phyloP scores from a whole-genome alignment of 1,139 yeast species.

The Arxiozyma bovina region DNA sequence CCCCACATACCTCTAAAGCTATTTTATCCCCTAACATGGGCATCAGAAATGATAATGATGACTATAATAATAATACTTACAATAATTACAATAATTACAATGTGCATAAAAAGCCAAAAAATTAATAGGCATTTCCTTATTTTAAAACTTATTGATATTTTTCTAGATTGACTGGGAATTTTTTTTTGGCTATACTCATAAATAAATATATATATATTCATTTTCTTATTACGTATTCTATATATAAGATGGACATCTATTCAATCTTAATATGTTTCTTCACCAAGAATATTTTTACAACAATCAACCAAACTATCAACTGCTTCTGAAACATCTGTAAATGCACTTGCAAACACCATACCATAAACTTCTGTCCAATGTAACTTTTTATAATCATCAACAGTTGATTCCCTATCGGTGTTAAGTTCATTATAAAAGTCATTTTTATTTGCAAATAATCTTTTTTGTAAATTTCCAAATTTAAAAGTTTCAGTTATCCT shows the following conservation, averaged over 20 bases:
- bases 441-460: constrained; percentile 2
- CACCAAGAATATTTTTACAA: constrained; percentile 39
- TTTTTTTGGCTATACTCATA: background rate
- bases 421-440: background rate
- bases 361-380: constrained; percentile 44
- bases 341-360: constrained; percentile 41
- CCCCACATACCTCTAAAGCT: constrained; percentile 12
- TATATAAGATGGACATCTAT: background rate
- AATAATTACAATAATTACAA: background rate
- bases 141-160: background rate
- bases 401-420: background rate
- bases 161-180: background rate
- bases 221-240: no score
- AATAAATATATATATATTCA: background rate
- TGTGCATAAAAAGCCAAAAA: background rate
- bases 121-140: background rate
- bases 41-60: background rate
- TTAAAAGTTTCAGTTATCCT: constrained; percentile 6
- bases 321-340: constrained; percentile 39
- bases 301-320: constrained; percentile 34
- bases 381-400: constrained; percentile 26
- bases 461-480: constrained; percentile 4
- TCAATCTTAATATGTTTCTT: constrained; percentile 24
- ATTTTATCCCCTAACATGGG: background rate
- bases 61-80: background rate